phyloP scores from a whole-genome alignment of 2,329 filamentous ascomycete species.

The Arthroderma sp. region DNA sequence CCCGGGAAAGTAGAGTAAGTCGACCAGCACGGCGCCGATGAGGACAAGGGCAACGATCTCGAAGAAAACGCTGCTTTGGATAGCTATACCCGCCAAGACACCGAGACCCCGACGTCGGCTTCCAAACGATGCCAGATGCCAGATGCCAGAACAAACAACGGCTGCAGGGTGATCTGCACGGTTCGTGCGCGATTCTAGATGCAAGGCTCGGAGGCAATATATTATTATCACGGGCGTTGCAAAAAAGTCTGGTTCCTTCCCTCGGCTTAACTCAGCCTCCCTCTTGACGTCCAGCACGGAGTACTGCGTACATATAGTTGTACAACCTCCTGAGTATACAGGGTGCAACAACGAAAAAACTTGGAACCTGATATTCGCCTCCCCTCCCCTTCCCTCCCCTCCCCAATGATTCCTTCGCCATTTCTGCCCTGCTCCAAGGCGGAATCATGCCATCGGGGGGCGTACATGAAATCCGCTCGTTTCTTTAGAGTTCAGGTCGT shows the following conservation, averaged over 20 bases:
- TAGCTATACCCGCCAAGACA: not conserved
- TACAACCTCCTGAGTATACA: not conserved
- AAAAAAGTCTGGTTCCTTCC: not conserved
- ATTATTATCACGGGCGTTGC: not conserved
- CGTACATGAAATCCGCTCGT: not conserved
- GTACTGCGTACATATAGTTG: not conserved
- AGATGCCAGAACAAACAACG: constrained; percentile 1
- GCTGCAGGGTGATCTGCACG: not conserved
- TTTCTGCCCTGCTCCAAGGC: not conserved
- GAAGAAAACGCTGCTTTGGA: not conserved
- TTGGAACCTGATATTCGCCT: not conserved
- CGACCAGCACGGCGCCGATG: not conserved
- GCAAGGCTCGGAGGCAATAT: not conserved
- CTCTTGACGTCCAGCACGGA: not conserved
- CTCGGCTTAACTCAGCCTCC: not conserved
- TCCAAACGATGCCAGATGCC: not conserved
- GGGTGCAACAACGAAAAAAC: not conserved
- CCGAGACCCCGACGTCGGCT: constrained; percentile 1
- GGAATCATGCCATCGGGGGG: not conserved
- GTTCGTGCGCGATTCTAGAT: constrained; percentile 5
- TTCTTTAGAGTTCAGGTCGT: not conserved
- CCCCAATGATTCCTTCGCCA: not conserved
- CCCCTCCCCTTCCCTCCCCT: no score
- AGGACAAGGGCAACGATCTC: not conserved
- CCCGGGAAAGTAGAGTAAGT: not conserved